phyloP scores from a whole-genome alignment of 352 stramenopile species.

The Pythium rishiriense region DNA sequence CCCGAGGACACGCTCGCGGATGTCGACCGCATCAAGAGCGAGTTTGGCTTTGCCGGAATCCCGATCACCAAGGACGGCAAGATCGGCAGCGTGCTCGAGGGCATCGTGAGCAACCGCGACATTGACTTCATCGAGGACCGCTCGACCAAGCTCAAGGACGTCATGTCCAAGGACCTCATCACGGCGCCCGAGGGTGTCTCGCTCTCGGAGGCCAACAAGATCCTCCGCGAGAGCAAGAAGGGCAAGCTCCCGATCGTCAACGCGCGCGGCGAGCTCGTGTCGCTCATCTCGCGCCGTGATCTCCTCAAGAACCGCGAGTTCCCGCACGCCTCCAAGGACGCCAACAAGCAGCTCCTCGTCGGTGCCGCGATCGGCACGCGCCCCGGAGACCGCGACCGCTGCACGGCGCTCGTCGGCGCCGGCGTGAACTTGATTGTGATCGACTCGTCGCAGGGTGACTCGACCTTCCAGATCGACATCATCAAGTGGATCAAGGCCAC shows the following conservation, averaged over 20 bases:
- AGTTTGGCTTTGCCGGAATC: slow-evolving; percentile 98
- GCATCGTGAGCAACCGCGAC: slow-evolving; percentile 99
- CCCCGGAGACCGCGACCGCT: slow-evolving; percentile 95
- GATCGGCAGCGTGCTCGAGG: slow-evolving; percentile 96
- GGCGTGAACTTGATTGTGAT: slow-evolving; percentile 99
- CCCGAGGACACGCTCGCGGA: slow-evolving; percentile 95
- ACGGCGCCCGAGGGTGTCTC: slow-evolving; percentile 95
- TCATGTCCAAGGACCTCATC: slow-evolving; percentile 92
- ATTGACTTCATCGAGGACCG: slow-evolving; percentile 98
- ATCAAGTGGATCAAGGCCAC: slow-evolving; percentile 96
- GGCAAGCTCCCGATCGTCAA: slow-evolving; percentile 99
- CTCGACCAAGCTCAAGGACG: slow-evolving; percentile 75
- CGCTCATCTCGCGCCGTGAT: slow-evolving; percentile 98
- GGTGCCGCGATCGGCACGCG: slow-evolving; percentile 99
- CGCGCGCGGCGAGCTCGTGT: slow-evolving; percentile 96
- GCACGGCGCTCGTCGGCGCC: slow-evolving; percentile 88
- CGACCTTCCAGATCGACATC: slow-evolving; percentile 89
- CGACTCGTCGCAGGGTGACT: slow-evolving; percentile 99
- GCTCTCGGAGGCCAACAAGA: slow-evolving; percentile 97
- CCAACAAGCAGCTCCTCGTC: slow-evolving; percentile 98
- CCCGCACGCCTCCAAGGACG: slow-evolving; percentile 95
- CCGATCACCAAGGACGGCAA: slow-evolving; percentile 98
- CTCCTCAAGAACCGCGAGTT: slow-evolving; percentile 98
- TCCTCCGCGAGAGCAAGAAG: slow-evolving; percentile 98
- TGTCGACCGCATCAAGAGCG: slow-evolving; percentile 94